Evolutionary conservation across 805 yeast species (phyloP).

Genomic region (Kodamaea sagamina): DNA sequence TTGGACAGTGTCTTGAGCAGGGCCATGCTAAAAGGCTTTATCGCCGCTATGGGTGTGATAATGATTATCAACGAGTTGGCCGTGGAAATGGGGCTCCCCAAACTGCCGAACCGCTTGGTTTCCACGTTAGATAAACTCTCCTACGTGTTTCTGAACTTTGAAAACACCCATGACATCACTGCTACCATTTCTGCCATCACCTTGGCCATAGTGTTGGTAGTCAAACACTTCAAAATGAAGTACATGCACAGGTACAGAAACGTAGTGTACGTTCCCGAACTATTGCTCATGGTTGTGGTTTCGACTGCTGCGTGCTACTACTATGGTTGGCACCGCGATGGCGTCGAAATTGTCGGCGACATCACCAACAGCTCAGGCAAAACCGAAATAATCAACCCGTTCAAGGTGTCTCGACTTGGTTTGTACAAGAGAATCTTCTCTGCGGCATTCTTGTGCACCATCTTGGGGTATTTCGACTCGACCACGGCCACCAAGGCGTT

Average conservation of each 20-base stretch:
- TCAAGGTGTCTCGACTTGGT: conserved; percentile 19
- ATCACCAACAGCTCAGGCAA: conserved; percentile 16
- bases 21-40: conserved; percentile 77
- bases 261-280: conserved; percentile 34
- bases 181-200: conserved; percentile 23
- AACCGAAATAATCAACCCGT: conserved; percentile 24
- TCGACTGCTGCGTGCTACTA: conserved; percentile 30
- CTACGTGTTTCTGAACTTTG: conserved; percentile 16
- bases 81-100: conserved; percentile 46
- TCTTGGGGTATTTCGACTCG: conserved; percentile 37
- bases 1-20: conserved; percentile 78
- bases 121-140: conserved; percentile 25
- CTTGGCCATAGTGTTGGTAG: conserved; percentile 22
- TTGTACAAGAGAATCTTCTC: conserved; percentile 28
- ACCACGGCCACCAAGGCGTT: conserved; percentile 37
- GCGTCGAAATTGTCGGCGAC: conserved; percentile 34
- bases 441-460: conserved; percentile 35
- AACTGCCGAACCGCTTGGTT: conserved; percentile 24
- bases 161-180: conserved; percentile 20
- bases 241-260: conserved; percentile 20
- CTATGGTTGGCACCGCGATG: conserved; percentile 27
- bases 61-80: conserved; percentile 62
- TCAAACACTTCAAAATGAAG: conserved; percentile 22
- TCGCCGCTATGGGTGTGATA: conserved; percentile 81
- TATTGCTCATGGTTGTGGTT: conserved; percentile 32